Percentiles rank a stretch among this genome's conserved stretches.
Conservation (phyloP, 2,329 filamentous ascomycete genomes). For the Penicillium sp. region DNA sequence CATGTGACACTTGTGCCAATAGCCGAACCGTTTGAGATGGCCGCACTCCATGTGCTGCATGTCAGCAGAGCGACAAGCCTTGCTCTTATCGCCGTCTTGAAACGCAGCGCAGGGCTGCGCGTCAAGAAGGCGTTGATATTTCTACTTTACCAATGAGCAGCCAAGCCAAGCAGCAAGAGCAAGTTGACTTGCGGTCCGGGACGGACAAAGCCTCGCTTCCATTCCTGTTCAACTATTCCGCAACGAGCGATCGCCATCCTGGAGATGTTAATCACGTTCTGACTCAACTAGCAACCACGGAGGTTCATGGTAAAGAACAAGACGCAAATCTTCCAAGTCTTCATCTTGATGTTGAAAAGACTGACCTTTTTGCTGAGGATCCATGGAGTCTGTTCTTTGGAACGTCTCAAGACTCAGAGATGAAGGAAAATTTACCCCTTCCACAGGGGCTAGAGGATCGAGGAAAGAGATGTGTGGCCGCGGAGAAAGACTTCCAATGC, state of each 20-base stretch:
- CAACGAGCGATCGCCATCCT: conserved; percentile 8
- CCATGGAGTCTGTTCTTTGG: conserved; percentile 18
- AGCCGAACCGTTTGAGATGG: conserved; percentile 9
- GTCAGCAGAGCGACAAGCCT: not conserved
- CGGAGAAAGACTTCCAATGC: conserved; percentile 6
- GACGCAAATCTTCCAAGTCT: conserved; percentile 14
- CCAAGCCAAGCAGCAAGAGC: not conserved
- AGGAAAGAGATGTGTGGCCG: conserved; percentile 1
- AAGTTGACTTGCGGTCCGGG: not conserved
- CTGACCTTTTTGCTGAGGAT: conserved; percentile 3
- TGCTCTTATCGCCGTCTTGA: conserved; percentile 12
- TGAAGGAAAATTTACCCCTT: not conserved
- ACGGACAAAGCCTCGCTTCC: conserved; percentile 7
- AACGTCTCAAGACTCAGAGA: not conserved
- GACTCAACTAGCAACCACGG: conserved; percentile 11
- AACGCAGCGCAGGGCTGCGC: not conserved
- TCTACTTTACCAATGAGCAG: not conserved
- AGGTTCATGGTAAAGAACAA: not conserved
- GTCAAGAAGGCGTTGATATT: not conserved
- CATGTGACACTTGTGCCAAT: conserved; percentile 14
- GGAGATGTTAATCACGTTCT: conserved; percentile 17
- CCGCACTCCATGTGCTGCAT: conserved; percentile 1
- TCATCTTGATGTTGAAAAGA: not conserved
- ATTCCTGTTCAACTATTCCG: conserved; percentile 19
- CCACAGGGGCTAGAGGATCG: conserved; percentile 7